phyloP scores from a whole-genome alignment of 371 early-diverging fungal genomes.

The Fennellomyces sp. region DNA sequence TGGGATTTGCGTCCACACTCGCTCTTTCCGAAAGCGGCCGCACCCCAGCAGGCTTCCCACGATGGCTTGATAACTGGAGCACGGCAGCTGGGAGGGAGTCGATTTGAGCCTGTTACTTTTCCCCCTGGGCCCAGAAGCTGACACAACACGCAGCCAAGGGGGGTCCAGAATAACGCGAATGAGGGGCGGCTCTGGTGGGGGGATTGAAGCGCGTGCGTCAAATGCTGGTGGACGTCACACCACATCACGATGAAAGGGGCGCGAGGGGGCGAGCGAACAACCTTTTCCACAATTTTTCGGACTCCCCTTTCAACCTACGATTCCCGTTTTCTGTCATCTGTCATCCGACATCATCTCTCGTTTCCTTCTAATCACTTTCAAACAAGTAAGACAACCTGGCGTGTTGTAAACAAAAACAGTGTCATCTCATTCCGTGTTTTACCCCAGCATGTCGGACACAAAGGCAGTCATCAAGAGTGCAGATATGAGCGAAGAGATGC shows the following conservation, averaged over 20 bases:
- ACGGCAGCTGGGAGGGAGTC: not conserved
- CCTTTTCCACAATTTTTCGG: not conserved
- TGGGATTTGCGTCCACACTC: not conserved
- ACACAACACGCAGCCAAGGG: not conserved
- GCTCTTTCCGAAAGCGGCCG: not conserved
- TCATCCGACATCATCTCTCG: not conserved
- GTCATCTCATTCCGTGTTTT: not conserved
- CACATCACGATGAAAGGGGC: not conserved
- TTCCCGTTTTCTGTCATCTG: slow-evolving; percentile 1
- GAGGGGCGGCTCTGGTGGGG: not conserved
- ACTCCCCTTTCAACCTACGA: not conserved
- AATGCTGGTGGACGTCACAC: not conserved
- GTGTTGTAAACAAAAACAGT: not conserved
- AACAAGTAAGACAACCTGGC: not conserved
- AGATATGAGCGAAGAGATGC: slow-evolving; percentile 98
- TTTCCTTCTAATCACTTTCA: not conserved
- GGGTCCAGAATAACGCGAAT: not conserved
- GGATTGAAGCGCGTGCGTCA: not conserved
- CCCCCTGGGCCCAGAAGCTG: no score
- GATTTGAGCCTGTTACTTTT: not conserved
- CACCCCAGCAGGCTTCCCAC: not conserved
- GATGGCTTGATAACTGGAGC: not conserved
- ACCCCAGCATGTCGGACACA: slow-evolving; percentile 58
- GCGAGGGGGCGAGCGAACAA: not conserved
- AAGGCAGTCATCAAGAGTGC: slow-evolving; percentile 95